Base-by-base conservation (phyloP, 169 alveolate genomes). In the Plasmodium relictum region DNA sequence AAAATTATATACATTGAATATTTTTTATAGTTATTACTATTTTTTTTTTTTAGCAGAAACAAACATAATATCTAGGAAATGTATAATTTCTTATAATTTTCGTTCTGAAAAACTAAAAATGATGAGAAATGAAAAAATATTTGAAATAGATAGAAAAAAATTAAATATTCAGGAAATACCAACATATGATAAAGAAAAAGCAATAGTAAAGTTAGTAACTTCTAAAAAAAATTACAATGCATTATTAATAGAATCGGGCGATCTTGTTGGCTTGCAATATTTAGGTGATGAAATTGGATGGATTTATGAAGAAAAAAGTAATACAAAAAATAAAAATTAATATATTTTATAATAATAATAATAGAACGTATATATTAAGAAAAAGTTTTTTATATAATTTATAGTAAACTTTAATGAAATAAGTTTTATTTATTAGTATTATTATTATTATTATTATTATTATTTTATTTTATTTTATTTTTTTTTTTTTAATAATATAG, bases 231-330 rank as follows among this genome's bases (percentile, higher is more conserved):
- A 56, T 9, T 18, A 45, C 44, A 63, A 22, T 5, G 45, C 45
- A 20, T 58, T 78, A 24, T 24, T 78, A 22, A 14, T 78, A 0
- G 89, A 78, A 42, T 63, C 89, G 2, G 44, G 24, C 22, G 69
- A 78, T 48, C 70, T 78, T 12, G n/a, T 31, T 7, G 89, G 71
- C 0, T 65, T 78, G 14, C 89, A 78, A 42, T 14, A 48, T 24
- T 48, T 78, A n/a, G 89, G 89, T 3, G 78, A 78, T 78, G 76
- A 78, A 78, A 62, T 78, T 24, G 89, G 89, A 41, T 78, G 89
- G 89, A 26, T 5, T 22, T 37, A 56, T 10, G 68, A 41, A 6
- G 12, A 52, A 42, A 58, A 63, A 18, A 78, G 89, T 78, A 78
- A 45, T 22, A 20, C 20, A 18, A 3, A n/a, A 58, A 37, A 66